Base-by-base conservation (phyloP, 805 yeast genomes). In the Candida boleticola region DNA sequence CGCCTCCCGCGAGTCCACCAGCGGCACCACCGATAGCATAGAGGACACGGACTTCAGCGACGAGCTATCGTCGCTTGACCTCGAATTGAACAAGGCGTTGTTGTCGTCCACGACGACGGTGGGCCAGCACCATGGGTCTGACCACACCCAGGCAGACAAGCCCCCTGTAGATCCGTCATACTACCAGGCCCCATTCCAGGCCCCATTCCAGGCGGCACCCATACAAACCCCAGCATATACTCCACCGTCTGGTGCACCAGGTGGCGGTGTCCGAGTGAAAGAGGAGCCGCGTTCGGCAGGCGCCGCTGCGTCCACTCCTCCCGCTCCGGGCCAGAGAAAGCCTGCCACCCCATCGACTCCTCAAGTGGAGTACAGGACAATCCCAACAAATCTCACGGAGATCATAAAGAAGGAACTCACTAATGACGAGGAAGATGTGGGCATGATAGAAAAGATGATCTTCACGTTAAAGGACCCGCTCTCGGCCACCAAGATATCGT, bases 401-500 rank as follows among this genome's bases (percentile, higher is more conserved):
- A 35, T 33, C 19, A 37, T 38, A 14, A 21, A 21, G 13, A 21
- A n/a, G 18, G 34, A 41, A 31, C 34, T 37, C 16, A 36, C 16
- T 14, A 34, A 23, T 33, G 40, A 38, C 29, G 49, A 43, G 29
- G 63, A 56, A n/a, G 63, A 58, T 25, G 64, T 56, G 26, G 64
- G 59, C 14, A 58, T 65, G 42, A 56, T 66, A 19, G 67, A 65
- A n/a, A 66, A 61, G 36, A 52, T 68, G 43, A 53, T 63, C 0
- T 69, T 68, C 44, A 55, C 73, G 5, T 47, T 71, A 25, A 52
- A 64, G 34, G 76, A 71, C 44, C 76, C 76, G 3, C 49, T 66
- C n/a, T 55, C 64, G 22, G 67, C 66, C 19, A 59, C 66, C 27
- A 66, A 58, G 41, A 70, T 71, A 29, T 46, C 51, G 31, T 52